These are phyloP conservation scores for Adansonia digitata DNA, from an alignment of 345 rosid genomes.

Conservation along the genomic window DNA sequence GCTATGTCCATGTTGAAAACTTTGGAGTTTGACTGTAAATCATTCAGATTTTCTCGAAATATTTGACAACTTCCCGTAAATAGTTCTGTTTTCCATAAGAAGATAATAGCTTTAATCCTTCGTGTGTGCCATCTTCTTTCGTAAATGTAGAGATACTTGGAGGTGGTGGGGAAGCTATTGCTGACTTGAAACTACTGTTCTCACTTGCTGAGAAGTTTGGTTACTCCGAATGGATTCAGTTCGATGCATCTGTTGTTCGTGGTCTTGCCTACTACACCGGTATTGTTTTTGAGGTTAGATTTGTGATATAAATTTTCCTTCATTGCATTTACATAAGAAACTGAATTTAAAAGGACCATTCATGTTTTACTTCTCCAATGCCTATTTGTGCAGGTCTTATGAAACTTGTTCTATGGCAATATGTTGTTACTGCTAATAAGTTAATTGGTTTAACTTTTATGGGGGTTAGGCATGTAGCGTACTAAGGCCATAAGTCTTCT, in stretches of 20 bases:
- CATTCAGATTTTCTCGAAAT: not conserved
- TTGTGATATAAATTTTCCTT: not conserved
- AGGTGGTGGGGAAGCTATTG: conserved; percentile 20
- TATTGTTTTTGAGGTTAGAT: conserved; percentile 88
- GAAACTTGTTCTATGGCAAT: not conserved
- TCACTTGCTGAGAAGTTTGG: conserved; percentile 88
- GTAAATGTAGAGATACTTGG: conserved; percentile 60
- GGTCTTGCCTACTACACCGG: conserved; percentile 99
- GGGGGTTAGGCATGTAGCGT: not conserved
- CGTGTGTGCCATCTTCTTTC: conserved; percentile 8
- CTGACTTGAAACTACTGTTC: conserved; percentile 73
- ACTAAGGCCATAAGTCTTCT: not conserved
- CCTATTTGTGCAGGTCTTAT: not conserved
- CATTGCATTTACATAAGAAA: not conserved
- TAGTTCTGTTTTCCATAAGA: not conserved
- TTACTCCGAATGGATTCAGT: conserved; percentile 87
- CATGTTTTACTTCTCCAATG: not conserved
- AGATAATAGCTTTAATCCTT: not conserved
- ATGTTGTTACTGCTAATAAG: not conserved
- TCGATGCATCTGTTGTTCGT: conserved; percentile 95
- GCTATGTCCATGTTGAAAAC: not conserved
- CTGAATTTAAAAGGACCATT: not conserved
- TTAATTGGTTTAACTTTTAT: not conserved
- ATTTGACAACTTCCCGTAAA: not conserved
- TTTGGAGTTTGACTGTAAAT: not conserved